These are phyloP conservation scores for Blastocladiella emersonii DNA, from an alignment of 371 early-diverging fungal genomes.

Conservation along the genomic window DNA sequence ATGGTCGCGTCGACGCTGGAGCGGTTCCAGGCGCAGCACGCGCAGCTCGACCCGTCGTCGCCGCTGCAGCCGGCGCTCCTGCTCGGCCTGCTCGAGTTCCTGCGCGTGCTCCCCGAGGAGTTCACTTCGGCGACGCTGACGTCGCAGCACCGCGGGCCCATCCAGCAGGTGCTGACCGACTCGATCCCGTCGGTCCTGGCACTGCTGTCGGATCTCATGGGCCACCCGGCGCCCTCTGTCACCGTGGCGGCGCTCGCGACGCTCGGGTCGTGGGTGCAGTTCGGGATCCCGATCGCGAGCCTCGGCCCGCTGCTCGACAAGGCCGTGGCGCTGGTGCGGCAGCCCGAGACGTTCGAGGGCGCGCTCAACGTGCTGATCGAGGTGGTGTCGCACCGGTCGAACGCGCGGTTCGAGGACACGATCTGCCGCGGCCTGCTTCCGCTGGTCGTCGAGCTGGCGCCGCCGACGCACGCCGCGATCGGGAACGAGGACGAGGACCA, in stretches of 20 bases:
- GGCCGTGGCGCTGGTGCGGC: neutral
- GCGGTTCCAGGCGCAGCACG: neutral
- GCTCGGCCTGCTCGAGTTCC: neutral
- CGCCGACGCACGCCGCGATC: neutral
- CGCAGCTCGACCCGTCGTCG: neutral
- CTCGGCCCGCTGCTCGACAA: neutral
- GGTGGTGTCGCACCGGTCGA: neutral
- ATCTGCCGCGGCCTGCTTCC: neutral
- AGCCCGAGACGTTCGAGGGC: neutral
- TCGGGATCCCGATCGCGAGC: neutral
- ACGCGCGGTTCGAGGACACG: constrained; percentile 2
- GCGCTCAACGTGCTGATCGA: neutral
- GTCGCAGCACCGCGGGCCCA: neutral
- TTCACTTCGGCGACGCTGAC: neutral
- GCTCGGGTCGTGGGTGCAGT: neutral
- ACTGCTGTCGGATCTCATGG: neutral
- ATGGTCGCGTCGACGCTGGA: neutral
- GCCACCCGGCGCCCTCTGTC: neutral
- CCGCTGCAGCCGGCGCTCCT: neutral
- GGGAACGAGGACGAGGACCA: neutral
- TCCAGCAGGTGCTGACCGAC: neutral
- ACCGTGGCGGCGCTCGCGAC: neutral
- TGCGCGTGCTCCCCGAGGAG: neutral
- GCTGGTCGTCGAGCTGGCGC: neutral
- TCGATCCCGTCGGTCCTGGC: neutral